Percentiles rank a stretch among this genome's conserved stretches.
phyloP scores from a whole-genome alignment of 306 rosid species.

The Rubus parviflorus region DNA sequence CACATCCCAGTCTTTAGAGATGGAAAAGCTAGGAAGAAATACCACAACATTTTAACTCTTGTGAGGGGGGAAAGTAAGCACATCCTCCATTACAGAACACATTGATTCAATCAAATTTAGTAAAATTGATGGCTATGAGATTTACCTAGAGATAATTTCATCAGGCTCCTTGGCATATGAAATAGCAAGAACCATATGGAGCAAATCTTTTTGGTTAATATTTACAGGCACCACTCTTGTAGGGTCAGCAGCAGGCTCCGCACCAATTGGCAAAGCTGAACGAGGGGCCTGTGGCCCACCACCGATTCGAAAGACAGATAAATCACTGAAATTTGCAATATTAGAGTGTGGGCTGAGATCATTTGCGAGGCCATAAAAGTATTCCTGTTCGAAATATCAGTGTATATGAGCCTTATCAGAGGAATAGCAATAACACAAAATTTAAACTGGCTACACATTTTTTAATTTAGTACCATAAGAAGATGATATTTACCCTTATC shows the following conservation, averaged over 20 bases:
- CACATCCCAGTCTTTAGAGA: background rate
- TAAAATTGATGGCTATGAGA: background rate
- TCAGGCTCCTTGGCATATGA: conserved; percentile 92
- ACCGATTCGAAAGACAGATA: conserved; percentile 79
- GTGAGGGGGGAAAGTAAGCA: background rate
- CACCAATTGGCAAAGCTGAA: conserved; percentile 97
- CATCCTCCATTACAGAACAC: background rate
- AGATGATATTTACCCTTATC: conserved; percentile 61
- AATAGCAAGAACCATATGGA: conserved; percentile 77
- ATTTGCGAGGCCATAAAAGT: conserved; percentile 84
- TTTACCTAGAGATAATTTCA: conserved; percentile 87
- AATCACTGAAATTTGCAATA: conserved; percentile 72
- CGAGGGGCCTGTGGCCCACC: conserved; percentile 99
- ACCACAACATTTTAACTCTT: background rate
- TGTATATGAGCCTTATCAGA: conserved; percentile 15
- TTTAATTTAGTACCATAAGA: background rate
- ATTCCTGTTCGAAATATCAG: conserved; percentile 62
- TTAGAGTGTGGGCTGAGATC: conserved; percentile 95
- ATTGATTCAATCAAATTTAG: background rate
- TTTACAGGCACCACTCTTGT: conserved; percentile 79
- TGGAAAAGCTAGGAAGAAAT: background rate
- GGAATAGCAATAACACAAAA: conserved; percentile 2
- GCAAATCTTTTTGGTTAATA: conserved; percentile 78
- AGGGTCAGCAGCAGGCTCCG: conserved; percentile 96
- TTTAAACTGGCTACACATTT: conserved; percentile 17